These are phyloP conservation scores for Filobasidium uniguttulatum DNA, from an alignment of 1,284 basidiomycete genomes.

Conservation along the genomic window DNA sequence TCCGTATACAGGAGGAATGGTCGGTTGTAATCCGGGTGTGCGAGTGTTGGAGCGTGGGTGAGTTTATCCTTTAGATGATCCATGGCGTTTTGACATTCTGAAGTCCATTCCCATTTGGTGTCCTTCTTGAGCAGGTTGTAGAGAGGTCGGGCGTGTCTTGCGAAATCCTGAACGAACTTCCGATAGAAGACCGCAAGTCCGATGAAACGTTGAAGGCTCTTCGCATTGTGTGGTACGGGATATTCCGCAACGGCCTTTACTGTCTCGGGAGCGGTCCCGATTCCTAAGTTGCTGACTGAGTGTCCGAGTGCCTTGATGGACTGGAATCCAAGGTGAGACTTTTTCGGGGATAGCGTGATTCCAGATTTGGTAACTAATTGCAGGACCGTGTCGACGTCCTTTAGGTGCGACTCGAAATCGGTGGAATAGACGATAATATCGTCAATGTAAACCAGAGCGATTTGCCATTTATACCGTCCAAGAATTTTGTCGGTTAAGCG, in stretches of 20 bases:
- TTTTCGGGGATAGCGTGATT: slow-evolving; percentile 12
- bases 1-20: slow-evolving; percentile 12
- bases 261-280: slow-evolving; percentile 8
- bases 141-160: slow-evolving; percentile 1
- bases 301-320: slow-evolving; percentile 12
- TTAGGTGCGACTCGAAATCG: slow-evolving; percentile 7
- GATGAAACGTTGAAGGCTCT: slow-evolving; percentile 8
- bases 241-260: slow-evolving; percentile 8
- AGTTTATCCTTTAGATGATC: slow-evolving; percentile 4
- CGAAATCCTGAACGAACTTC: slow-evolving; percentile 7
- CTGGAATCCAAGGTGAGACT: slow-evolving; percentile 11
- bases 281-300: slow-evolving; percentile 14
- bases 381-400: slow-evolving; percentile 7
- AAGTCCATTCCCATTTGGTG: neutral
- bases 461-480: slow-evolving; percentile 36
- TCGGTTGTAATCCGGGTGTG: slow-evolving; percentile 4
- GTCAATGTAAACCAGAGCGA: slow-evolving; percentile 19
- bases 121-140: slow-evolving; percentile 4
- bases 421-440: slow-evolving; percentile 15
- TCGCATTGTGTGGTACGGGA: slow-evolving; percentile 3
- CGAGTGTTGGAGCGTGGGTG: slow-evolving; percentile 1
- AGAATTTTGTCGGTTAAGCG: slow-evolving; percentile 37
- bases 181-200: slow-evolving; percentile 8
- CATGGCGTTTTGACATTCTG: slow-evolving; percentile 1
- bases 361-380: slow-evolving; percentile 8